These are phyloP conservation scores for Kazachstania viticola DNA, from an alignment of 805 yeast species.

Conservation along the genomic window DNA sequence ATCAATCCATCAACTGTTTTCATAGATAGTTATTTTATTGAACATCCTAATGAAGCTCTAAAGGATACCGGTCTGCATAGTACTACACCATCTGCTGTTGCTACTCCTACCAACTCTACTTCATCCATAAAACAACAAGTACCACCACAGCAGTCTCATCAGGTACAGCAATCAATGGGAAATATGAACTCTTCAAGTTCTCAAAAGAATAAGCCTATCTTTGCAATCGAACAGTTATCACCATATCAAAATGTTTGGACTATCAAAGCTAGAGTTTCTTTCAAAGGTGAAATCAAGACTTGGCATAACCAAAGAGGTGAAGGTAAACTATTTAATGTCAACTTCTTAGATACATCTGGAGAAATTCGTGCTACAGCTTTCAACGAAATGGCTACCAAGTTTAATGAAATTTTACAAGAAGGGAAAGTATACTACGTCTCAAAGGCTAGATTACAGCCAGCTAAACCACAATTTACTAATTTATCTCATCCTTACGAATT, in stretches of 20 bases:
- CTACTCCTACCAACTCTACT: slow-evolving; percentile 4
- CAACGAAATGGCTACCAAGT: slow-evolving; percentile 73
- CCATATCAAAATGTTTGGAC: slow-evolving; percentile 91
- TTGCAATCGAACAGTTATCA: slow-evolving; percentile 76
- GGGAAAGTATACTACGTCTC: slow-evolving; percentile 82
- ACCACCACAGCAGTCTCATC: slow-evolving; percentile 6
- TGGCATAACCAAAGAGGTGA: slow-evolving; percentile 82
- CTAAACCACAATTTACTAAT: slow-evolving; percentile 78
- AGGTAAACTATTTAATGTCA: slow-evolving; percentile 82
- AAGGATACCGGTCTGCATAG: slow-evolving; percentile 9
- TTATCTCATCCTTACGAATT: slow-evolving; percentile 84
- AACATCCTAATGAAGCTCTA: slow-evolving; percentile 41
- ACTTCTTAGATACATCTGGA: slow-evolving; percentile 85
- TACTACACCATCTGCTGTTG: slow-evolving; percentile 4
- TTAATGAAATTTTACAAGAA: slow-evolving; percentile 66
- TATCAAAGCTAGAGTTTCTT: slow-evolving; percentile 83
- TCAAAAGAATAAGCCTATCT: slow-evolving; percentile 33
- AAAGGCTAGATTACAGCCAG: slow-evolving; percentile 66
- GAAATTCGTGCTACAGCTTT: slow-evolving; percentile 95
- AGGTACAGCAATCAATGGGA: background rate
- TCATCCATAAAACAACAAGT: slow-evolving; percentile 5
- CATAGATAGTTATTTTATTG: slow-evolving; percentile 46
- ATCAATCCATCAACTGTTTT: slow-evolving; percentile 30
- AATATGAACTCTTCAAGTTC: slow-evolving; percentile 7
- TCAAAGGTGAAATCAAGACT: slow-evolving; percentile 75